These are phyloP conservation scores for Cenchrus fungigraminus DNA, from an alignment of 176 grass and related monocot genomes.

Conservation along the genomic window DNA sequence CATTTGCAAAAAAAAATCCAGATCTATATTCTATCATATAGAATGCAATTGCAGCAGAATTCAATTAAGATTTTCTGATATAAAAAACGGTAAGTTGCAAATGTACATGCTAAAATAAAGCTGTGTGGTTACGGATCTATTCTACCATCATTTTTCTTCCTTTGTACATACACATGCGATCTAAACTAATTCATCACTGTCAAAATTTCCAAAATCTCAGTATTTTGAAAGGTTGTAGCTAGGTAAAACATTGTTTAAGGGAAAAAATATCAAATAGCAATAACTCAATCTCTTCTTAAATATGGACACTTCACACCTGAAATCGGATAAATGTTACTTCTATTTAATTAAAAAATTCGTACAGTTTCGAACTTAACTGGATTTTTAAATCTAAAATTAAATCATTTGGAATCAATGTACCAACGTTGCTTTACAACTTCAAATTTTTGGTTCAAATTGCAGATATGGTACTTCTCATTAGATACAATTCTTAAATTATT, in stretches of 20 bases:
- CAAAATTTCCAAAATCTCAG: background rate
- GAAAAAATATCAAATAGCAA: background rate
- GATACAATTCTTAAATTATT: background rate
- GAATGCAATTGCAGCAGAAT: background rate
- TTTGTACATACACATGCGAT: background rate
- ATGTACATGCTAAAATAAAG: background rate
- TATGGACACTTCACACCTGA: background rate
- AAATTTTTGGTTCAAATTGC: background rate
- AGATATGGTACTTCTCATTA: background rate
- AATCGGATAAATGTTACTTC: background rate
- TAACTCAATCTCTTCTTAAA: background rate
- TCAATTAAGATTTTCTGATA: background rate
- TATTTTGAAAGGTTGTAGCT: background rate
- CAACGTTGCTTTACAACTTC: background rate
- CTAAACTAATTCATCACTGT: background rate
- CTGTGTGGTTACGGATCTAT: too few species aligned
- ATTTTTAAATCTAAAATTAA: background rate
- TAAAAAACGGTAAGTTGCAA: background rate
- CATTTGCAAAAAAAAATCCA: background rate
- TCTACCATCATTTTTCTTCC: background rate
- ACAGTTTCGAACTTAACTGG: background rate
- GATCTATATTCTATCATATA: conserved; percentile 10
- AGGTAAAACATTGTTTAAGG: background rate
- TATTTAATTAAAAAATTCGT: background rate
- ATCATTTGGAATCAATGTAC: background rate